Base-by-base conservation (phyloP, 768 basidiomycete species). In the Amanita thiersii region DNA sequence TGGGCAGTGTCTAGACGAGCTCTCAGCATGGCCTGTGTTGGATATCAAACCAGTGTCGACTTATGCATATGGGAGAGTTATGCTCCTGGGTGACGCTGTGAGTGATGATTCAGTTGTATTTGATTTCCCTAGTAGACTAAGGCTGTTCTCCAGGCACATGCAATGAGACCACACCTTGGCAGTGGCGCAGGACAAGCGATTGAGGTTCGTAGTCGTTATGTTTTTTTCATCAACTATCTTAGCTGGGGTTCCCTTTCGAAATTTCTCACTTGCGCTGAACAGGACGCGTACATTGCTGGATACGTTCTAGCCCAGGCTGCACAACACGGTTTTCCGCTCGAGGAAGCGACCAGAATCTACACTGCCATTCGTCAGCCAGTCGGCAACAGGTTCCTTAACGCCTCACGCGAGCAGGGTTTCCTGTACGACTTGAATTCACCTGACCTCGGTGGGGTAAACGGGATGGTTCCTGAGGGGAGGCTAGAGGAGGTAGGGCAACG, bases 21-120 rank as follows among this genome's bases (percentile, higher is more conserved):
- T 59, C 1, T 53, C 52, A 11, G 48, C 53, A 35, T 66, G 65
- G 62, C 60, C 57, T 2, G 47, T 69, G 2, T 56, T 60, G 45
- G 44, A 45, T 15, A 45, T 69, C 7, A 50, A 48, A 5, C 46
- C 53, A 5, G 46, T 70, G 11, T 57, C 60, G 0, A 48, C 50
- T 6, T 65, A 55, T 36, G 39, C 39, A 10, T 24, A 10, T 9
- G 10, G 23, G 8, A 15, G 37, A 9, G 37, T 39, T 8, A 20
- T 23, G 12, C 26, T 40, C 12, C 28, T 40, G 17, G 39, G 39
- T 5, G 39, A 40, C 32, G 8, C 39, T 5, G 39, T 40, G n/a
- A 6, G 39, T 40, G 18, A 19, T 20, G 5, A 19, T 19, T 19
- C 11, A 10, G 56, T 56, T 5, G 46, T 54, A 21, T 58, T 31